Base-by-base conservation (phyloP, 1,139 yeast genomes). In the Sugiyamaella xylanicola region DNA sequence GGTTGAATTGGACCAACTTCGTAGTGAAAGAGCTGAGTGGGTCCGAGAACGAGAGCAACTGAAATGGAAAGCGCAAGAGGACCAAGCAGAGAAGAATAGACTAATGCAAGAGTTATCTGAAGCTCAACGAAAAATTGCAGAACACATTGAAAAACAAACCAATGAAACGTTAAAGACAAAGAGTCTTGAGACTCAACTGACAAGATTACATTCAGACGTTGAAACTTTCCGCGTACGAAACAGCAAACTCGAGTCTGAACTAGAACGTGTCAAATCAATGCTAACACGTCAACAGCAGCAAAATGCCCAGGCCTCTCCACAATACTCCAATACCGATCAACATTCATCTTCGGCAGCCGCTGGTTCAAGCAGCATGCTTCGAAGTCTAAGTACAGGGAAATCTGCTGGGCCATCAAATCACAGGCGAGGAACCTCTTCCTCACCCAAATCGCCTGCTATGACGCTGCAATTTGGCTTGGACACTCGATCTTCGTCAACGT, bases 141-240 rank as follows among this genome's bases (percentile, higher is more conserved):
- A 66, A 70, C 48, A 85, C 72, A 61, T 74, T 55, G 81, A 77
- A 55, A 85, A 81, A 54, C 77, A 78, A 48, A 81, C 85, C 1
- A 76, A 75, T 49, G 78, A 80, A 51, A 73, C 76, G 40, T 74
- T 85, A 61, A 75, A 78, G 58, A 69, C 82, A 27, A 85, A 85
- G 67, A 83, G 87, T 46, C 84, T 82, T 61, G 93, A 86, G 53
- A 81, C 87, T 0, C 90, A 84, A 64, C 72, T 86, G 3, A 75
- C 78, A 39, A 72, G 92, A 47, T 74, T 83, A 17, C 79, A 75
- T 52, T 79, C 84, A 50, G 93, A 87, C 62, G 70, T 83, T 49
- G 90, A 85, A 48, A 77, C 76, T 52, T 74, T 83, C 8, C 77
- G 78, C 58, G 68, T 76, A 27, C 77, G 79, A 61, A 76, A 81